phyloP scores from a whole-genome alignment of 2,329 filamentous ascomycete genomes.

The Talaromyces atroroseus region DNA sequence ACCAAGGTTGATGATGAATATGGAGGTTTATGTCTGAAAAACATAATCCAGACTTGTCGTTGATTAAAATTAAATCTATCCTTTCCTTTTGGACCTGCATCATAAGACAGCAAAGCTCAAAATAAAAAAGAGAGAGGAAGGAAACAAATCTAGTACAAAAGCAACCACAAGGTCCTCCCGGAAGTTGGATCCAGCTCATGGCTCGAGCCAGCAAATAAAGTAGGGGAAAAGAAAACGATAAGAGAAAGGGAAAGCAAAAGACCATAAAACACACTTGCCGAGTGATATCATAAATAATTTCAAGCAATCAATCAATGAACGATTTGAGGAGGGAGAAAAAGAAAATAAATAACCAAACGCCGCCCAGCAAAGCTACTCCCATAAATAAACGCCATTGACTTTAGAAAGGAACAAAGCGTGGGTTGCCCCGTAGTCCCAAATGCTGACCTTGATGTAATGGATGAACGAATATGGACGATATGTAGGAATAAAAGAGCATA shows the following conservation, averaged over 20 bases:
- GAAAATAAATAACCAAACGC: slow-evolving; percentile 5
- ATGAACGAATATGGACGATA: neutral
- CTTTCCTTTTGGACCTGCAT: neutral
- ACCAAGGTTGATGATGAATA: neutral
- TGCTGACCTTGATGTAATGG: neutral
- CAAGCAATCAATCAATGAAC: slow-evolving; percentile 13
- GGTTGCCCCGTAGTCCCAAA: neutral
- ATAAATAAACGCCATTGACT: slow-evolving; percentile 9
- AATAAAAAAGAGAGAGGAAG: neutral
- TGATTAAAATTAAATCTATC: neutral
- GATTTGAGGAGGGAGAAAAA: neutral
- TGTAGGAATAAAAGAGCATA: neutral
- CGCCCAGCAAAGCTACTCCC: neutral
- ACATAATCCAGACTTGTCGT: neutral
- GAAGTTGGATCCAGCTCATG: neutral
- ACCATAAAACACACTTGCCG: slow-evolving; percentile 9
- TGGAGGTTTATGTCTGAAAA: neutral
- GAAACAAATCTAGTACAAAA: neutral
- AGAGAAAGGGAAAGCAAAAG: neutral
- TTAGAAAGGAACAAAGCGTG: neutral
- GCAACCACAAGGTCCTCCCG: neutral
- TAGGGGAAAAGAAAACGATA: neutral
- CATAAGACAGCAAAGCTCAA: slow-evolving; percentile 3
- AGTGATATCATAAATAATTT: slow-evolving; percentile 14
- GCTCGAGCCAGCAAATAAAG: neutral